Evolutionary conservation across 257 asterid genomes (phyloP).

Genomic region (Coffea eugenioides): DNA sequence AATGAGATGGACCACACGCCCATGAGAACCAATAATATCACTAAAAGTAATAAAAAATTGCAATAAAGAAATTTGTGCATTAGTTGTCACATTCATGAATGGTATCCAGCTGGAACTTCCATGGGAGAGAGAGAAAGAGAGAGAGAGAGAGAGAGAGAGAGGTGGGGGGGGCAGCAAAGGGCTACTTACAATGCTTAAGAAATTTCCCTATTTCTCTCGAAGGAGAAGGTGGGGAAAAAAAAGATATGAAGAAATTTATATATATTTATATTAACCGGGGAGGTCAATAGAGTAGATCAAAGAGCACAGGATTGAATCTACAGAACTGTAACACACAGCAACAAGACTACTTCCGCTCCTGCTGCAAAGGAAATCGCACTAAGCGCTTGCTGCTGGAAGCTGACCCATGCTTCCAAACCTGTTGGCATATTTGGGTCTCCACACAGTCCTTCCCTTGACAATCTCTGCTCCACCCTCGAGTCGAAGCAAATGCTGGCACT

Average conservation of each 20-base stretch:
- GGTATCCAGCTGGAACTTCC: conserved; percentile 27
- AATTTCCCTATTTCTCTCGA: conserved; percentile 5
- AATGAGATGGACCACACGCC: conserved; percentile 25
- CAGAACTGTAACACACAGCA: conserved; percentile 25
- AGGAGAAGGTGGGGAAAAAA: neutral
- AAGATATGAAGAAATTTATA: conserved; percentile 12
- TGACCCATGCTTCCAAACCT: conserved; percentile 38
- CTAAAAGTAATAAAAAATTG: conserved; percentile 22
- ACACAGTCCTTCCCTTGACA: conserved; percentile 78
- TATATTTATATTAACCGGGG: conserved; percentile 11
- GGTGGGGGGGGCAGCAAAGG: neutral
- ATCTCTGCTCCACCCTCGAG: conserved; percentile 83
- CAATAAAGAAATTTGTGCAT: conserved; percentile 21
- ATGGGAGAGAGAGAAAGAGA: neutral
- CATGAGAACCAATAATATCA: conserved; percentile 12
- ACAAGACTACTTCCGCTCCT: conserved; percentile 20
- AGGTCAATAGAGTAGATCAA: conserved; percentile 2
- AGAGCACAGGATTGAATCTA: conserved; percentile 21
- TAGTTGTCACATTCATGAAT: conserved; percentile 26
- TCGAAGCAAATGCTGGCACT: conserved; percentile 93
- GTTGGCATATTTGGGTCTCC: conserved; percentile 75
- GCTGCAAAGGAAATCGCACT: conserved; percentile 12
- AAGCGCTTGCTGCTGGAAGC: conserved; percentile 51
- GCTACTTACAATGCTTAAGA: conserved; percentile 28
- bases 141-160: neutral